Evolutionary conservation across 192 early-diverging fungal species (phyloP).

Genomic region (Gaertneriomyces semiglobifer): DNA sequence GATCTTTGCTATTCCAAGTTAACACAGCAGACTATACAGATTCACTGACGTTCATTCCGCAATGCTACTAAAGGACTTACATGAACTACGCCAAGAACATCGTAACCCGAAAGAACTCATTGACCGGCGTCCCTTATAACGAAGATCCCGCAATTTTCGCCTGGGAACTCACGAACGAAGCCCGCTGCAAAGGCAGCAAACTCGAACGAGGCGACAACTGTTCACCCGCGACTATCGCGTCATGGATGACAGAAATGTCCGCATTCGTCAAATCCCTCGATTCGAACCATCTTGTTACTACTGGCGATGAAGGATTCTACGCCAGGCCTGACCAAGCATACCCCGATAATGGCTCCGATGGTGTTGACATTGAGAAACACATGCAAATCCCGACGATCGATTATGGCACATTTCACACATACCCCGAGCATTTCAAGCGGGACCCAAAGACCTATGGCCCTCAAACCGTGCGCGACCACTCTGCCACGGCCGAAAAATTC

Average conservation of each 20-base stretch:
- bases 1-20: background rate
- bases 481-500: slow-evolving; percentile 23
- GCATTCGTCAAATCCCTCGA: slow-evolving; percentile 38
- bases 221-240: slow-evolving; percentile 25
- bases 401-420: slow-evolving; percentile 34
- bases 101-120: slow-evolving; percentile 30
- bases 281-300: slow-evolving; percentile 37
- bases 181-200: slow-evolving; percentile 23
- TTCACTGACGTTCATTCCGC: too few relatives aligned
- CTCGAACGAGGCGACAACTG: slow-evolving; percentile 14
- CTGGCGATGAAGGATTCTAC: slow-evolving; percentile 45
- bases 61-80: slow-evolving; percentile 3
- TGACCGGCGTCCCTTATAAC: slow-evolving; percentile 37
- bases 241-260: slow-evolving; percentile 36
- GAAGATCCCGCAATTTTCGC: slow-evolving; percentile 41
- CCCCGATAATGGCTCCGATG: slow-evolving; percentile 23
- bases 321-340: slow-evolving; percentile 17
- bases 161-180: slow-evolving; percentile 35
- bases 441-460: slow-evolving; percentile 13
- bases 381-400: slow-evolving; percentile 29
- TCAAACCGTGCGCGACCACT: slow-evolving; percentile 36
- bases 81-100: slow-evolving; percentile 36
- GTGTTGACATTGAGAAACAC: slow-evolving; percentile 35
- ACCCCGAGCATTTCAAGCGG: slow-evolving; percentile 31
- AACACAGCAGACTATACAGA: too few relatives aligned